Evolutionary conservation across 1,284 basidiomycete species (phyloP), one percentile per base, ranked within the genome.

Genomic region (Cutaneotrichosporon sp.): DNA sequence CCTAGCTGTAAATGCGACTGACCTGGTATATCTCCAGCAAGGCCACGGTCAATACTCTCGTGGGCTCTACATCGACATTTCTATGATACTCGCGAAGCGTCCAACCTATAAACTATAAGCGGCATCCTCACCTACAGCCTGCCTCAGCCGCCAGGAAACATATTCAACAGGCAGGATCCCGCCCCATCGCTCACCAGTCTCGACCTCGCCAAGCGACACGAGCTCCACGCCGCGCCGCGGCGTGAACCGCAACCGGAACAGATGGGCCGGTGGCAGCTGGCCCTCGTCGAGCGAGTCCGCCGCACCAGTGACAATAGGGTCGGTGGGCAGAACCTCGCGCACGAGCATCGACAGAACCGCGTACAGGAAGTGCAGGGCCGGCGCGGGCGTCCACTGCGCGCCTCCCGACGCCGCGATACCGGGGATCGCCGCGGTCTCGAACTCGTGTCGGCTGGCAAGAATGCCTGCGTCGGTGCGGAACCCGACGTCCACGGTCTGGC

Each of bases 401-500:
- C 46, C 45, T 51, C 25, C 27, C 38, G 24, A 19, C 35, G 35
- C 37, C 42, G 34, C 45, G 25, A 56, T 24, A 9, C 26, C 48
- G 1, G 87, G 85, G 41, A 90, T 79, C 59, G 85, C 75, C 39
- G 84, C 78, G 5, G 87, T 89, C 59, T 84, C 79, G 75, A 90
- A 90, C 2, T 79, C 75, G 66, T 85, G 82, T 14, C 80, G 78
- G 8, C 81, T 80, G 7, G 76, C 77, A 14, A 91, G 64, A 19
- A 82, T 78, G 12, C 91, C 91, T 24, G 80, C 75, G 16, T 84
- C 84, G 39, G 87, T 89, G 47, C 94, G 84, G 72, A 97, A 98
- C 12, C 94, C 94, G 14, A 97, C 88, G 16, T 93, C 78, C 48
- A 98, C 85, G 66, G 86, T 84, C 85, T 93, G 67, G 3, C 41